A percentile compares a stretch with the other conserved stretches of the same genome.
These are phyloP conservation scores for Neurospora sp. DNA, from an alignment of 495 filamentous ascomycete genomes.

Conservation along the genomic window DNA sequence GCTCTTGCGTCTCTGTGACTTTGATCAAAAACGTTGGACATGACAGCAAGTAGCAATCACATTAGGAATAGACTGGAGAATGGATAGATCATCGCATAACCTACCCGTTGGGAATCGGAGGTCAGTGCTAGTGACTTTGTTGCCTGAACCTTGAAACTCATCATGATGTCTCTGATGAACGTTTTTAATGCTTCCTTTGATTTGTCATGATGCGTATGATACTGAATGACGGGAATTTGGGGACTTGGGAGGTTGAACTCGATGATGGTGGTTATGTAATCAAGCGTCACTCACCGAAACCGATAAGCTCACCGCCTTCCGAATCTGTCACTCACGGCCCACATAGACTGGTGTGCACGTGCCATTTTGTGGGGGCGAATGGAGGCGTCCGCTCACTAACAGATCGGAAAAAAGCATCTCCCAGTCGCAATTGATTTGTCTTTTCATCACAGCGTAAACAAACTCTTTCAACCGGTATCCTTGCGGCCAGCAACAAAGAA, in stretches of 20 bases:
- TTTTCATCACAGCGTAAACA: not conserved
- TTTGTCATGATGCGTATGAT: not conserved
- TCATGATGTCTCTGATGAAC: not conserved
- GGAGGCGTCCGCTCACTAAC: not conserved
- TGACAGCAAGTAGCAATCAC: not conserved
- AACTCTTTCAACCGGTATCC: not conserved
- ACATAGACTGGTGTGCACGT: conserved; percentile 3
- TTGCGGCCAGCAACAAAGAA: not conserved
- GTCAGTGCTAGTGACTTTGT: not conserved
- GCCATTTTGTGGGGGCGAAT: not conserved
- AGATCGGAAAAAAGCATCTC: not conserved
- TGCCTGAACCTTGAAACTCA: not conserved
- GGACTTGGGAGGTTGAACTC: not conserved
- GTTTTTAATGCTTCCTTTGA: not conserved
- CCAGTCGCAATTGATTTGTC: not conserved
- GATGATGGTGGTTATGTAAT: not conserved
- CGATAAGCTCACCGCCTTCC: conserved; percentile 10
- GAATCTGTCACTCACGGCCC: not conserved
- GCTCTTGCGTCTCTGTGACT: not conserved
- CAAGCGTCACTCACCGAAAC: not conserved
- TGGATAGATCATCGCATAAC: not conserved
- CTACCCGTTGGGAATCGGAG: no score
- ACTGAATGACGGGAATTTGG: not conserved
- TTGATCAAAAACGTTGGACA: not conserved
- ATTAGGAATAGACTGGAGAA: not conserved